These are phyloP conservation scores for Lasiodiplodia theobromae DNA, from an alignment of 2,329 filamentous ascomycete species.

Conservation along the genomic window DNA sequence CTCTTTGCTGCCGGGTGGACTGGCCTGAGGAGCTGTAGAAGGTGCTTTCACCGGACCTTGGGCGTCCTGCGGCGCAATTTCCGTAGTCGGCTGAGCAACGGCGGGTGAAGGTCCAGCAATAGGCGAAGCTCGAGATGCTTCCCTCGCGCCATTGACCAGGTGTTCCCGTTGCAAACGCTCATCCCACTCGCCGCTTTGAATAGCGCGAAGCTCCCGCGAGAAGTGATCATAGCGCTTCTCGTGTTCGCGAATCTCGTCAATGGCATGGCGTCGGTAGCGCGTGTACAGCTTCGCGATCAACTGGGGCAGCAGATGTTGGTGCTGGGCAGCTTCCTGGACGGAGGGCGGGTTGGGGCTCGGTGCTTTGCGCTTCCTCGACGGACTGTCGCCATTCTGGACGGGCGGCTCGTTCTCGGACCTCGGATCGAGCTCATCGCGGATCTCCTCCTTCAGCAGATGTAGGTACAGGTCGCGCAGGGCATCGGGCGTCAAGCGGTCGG, in stretches of 20 bases:
- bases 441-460: slow-evolving; percentile 76
- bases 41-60: slow-evolving; percentile 17
- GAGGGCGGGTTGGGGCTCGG: slow-evolving; percentile 69
- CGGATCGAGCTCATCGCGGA: slow-evolving; percentile 59
- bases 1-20: slow-evolving; percentile 22
- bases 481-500: slow-evolving; percentile 75
- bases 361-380: slow-evolving; percentile 76
- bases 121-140: slow-evolving; percentile 32
- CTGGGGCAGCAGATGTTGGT: slow-evolving; percentile 71
- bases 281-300: slow-evolving; percentile 78
- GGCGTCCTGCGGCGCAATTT: slow-evolving; percentile 22
- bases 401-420: slow-evolving; percentile 51
- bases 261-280: slow-evolving; percentile 72
- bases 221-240: slow-evolving; percentile 72
- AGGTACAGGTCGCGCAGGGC: slow-evolving; percentile 81
- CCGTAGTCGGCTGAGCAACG: slow-evolving; percentile 2
- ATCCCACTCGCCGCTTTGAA: slow-evolving; percentile 68
- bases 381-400: slow-evolving; percentile 38
- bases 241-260: slow-evolving; percentile 75
- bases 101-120: slow-evolving; percentile 32
- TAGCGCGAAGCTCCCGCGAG: slow-evolving; percentile 70
- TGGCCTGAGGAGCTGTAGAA: slow-evolving; percentile 1
- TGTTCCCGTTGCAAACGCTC: slow-evolving; percentile 44
- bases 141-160: slow-evolving; percentile 37
- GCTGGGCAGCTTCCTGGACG: slow-evolving; percentile 70